A percentile compares a stretch with the other conserved stretches of the same genome.
These are phyloP conservation scores for Neurospora africana DNA, from an alignment of 495 filamentous ascomycete species.

Conservation along the genomic window DNA sequence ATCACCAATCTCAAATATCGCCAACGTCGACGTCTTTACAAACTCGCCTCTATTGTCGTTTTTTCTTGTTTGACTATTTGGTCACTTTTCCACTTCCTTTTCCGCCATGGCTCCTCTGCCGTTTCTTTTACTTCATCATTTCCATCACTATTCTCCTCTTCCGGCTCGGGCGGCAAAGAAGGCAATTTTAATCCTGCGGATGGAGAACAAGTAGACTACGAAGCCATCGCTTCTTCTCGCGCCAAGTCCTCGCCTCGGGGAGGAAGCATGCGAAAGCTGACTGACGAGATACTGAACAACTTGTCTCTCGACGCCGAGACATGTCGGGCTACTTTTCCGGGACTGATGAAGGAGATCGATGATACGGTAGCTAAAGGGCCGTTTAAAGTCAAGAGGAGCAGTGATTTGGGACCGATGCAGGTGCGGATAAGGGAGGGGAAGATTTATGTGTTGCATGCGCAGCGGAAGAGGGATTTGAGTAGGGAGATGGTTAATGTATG, in stretches of 20 bases:
- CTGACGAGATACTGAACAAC: conserved; percentile 26
- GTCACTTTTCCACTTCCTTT: background rate
- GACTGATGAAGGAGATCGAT: conserved; percentile 35
- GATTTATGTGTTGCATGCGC: conserved; percentile 35
- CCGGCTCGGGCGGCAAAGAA: background rate
- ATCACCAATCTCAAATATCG: background rate
- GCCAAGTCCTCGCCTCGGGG: background rate
- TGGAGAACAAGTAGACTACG: conserved; percentile 14
- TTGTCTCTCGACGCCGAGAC: conserved; percentile 29
- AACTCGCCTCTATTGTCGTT: background rate
- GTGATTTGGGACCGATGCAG: conserved; percentile 29
- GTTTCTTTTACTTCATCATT: background rate
- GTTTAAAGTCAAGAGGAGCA: conserved; percentile 29
- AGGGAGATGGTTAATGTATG: conserved; percentile 30
- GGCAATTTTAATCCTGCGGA: background rate
- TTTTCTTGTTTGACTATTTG: background rate
- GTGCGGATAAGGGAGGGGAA: conserved; percentile 32
- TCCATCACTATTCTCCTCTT: background rate
- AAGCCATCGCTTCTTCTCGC: background rate
- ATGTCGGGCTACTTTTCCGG: conserved; percentile 35
- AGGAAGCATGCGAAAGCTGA: background rate
- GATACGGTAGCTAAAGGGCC: conserved; percentile 32
- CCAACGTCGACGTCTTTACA: background rate
- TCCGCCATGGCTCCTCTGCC: background rate
- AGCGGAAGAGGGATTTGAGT: conserved; percentile 27